Conservation (phyloP, 2,329 filamentous ascomycete species). For the Biscogniauxia marginata region DNA sequence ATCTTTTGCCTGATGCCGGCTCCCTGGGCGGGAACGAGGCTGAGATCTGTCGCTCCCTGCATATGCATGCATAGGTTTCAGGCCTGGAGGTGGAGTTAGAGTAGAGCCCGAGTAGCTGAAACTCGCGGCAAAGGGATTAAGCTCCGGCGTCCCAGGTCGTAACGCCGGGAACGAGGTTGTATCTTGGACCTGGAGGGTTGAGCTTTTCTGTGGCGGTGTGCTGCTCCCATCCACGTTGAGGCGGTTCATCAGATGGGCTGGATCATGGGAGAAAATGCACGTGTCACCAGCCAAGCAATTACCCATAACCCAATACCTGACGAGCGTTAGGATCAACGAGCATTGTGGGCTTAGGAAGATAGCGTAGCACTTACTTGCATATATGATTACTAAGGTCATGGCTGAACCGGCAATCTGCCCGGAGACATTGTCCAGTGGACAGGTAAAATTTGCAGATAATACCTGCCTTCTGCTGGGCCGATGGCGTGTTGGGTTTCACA, state of each 20-base stretch:
- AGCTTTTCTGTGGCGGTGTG: conserved; percentile 63
- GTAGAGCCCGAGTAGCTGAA: conserved; percentile 54
- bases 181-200: conserved; percentile 77
- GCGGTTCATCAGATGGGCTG: conserved; percentile 78
- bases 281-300: conserved; percentile 92
- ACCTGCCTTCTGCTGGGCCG: conserved; percentile 73
- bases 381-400: conserved; percentile 94
- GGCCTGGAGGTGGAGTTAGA: conserved; percentile 66
- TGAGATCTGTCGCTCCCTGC: conserved; percentile 59
- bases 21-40: conserved; percentile 78
- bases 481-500: conserved; percentile 73
- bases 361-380: conserved; percentile 76
- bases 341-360: conserved; percentile 32
- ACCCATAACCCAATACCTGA: conserved; percentile 90
- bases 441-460: conserved; percentile 98
- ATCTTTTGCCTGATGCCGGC: conserved; percentile 66
- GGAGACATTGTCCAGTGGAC: conserved; percentile 89
- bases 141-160: conserved; percentile 57
- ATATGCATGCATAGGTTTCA: conserved; percentile 60
- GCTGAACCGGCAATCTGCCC: conserved; percentile 94
- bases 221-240: conserved; percentile 69
- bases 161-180: conserved; percentile 82
- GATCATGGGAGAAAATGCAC: conserved; percentile 97
- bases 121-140: conserved; percentile 50
- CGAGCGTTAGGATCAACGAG: conserved; percentile 58